Base-by-base conservation (phyloP, 2,329 filamentous ascomycete genomes). In the Xylariales sp. region DNA sequence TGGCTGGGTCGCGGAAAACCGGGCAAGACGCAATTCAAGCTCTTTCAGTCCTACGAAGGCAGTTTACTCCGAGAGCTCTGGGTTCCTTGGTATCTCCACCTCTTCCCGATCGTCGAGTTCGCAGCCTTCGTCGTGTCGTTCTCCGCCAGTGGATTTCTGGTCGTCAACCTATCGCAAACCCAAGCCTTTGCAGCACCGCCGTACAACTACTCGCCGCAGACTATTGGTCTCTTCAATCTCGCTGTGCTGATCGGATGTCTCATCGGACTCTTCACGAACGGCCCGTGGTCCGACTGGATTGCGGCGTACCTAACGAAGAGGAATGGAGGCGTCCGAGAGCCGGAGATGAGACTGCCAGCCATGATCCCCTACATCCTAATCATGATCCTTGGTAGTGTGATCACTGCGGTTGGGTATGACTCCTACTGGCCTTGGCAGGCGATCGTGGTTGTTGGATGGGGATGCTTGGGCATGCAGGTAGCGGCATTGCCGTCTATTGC, bases 21-120 rank as follows among this genome's bases (percentile, higher is more conserved):
- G 0, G 70, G 63, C 20, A 76, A 73, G 47, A 46, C 53, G 38
- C 79, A 84, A 57, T 83, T 78, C 68, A 61, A 59, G 19, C 64
- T 61, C n/a, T 77, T 66, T 55, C 71, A 76, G 45, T 54, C 64
- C 1, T 73, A 58, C 48, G 60, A 68, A 2, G 62, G 74, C 49
- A 67, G 63, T 16, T 63, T 82, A 20, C 31, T 74, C 2, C 56
- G 69, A 21, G 76, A 79, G 49, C 64, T 84, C 16, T 80, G 71
- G 70, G 68, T 77, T 6, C 80, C 80, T 0, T 80, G 75, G 71
- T 79, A 81, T 50, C 63, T 84, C 1, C 74, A 80, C 53, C 50
- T 67, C 0, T 84, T 78, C 56, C 80, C 80, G 0, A 93, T 34
- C n/a, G 32, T 42, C 39, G 39, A 42, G 39, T 42, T 42, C 18